Evolutionary conservation across 2,329 filamentous ascomycete genomes (phyloP).

Genomic region (Gremmenia infestans): DNA sequence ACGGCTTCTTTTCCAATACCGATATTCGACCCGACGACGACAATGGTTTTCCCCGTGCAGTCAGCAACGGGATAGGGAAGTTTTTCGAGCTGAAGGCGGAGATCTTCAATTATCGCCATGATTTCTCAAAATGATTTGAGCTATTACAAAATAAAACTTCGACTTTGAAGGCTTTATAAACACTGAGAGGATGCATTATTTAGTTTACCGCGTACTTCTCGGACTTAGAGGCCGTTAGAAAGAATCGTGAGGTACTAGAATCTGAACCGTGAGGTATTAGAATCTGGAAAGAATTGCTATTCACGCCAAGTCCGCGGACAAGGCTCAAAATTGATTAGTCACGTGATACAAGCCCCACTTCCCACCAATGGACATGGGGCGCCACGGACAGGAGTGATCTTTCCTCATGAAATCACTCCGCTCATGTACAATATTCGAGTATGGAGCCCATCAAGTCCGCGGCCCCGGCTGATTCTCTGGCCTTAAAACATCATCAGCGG

Average conservation of each 20-base stretch:
- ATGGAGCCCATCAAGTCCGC: conserved; percentile 1
- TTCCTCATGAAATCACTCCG: background rate
- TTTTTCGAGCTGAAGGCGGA: background rate
- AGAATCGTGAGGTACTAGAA: too few relatives aligned
- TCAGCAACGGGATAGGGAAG: background rate
- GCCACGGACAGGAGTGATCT: too few relatives aligned
- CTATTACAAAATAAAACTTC: too few relatives aligned
- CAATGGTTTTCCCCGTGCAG: background rate
- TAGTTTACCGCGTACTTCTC: background rate
- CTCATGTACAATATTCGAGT: background rate
- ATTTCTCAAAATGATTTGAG: too few relatives aligned
- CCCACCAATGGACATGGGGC: background rate
- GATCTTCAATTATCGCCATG: background rate
- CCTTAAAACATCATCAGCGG: conserved; percentile 4
- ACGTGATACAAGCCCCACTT: background rate
- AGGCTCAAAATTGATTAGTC: background rate
- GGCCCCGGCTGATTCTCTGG: background rate
- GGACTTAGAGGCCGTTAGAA: background rate
- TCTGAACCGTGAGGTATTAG: too few relatives aligned
- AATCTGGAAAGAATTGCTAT: background rate
- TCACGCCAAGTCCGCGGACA: background rate
- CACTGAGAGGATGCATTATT: background rate
- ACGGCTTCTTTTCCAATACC: conserved; percentile 40
- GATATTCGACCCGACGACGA: conserved; percentile 35
- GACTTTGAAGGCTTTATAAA: background rate